These are phyloP conservation scores for Aegle marmelos DNA, from an alignment of 345 rosid genomes.

Conservation along the genomic window DNA sequence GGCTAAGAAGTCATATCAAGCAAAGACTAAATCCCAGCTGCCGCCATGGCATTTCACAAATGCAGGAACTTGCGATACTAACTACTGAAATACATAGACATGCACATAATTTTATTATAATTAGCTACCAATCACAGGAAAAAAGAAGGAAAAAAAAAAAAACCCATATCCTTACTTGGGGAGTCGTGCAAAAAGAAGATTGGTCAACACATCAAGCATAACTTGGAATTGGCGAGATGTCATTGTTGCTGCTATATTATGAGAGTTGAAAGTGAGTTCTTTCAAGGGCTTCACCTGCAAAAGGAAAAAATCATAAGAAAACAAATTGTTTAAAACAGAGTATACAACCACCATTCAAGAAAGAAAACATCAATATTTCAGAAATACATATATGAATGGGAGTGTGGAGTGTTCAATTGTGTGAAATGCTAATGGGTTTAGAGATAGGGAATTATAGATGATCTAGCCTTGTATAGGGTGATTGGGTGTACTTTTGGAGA, in stretches of 20 bases:
- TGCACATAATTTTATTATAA: background rate
- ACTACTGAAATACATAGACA: background rate
- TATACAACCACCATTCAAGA: background rate
- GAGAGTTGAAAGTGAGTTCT: slow-evolving; percentile 88
- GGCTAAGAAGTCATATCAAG: background rate
- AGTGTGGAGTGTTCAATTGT: background rate
- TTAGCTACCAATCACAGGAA: background rate
- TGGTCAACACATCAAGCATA: slow-evolving; percentile 93
- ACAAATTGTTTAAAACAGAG: slow-evolving; percentile 4
- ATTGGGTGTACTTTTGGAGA: no score
- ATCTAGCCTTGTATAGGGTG: no score
- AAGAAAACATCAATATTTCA: background rate
- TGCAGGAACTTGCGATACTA: background rate
- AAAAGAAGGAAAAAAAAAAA: slow-evolving; percentile 8
- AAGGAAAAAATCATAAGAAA: slow-evolving; percentile 15
- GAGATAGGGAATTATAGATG: no score
- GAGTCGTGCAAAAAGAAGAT: slow-evolving; percentile 95
- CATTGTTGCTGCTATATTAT: slow-evolving; percentile 86
- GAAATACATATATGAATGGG: background rate
- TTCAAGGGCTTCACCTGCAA: slow-evolving; percentile 94
- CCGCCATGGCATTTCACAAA: background rate
- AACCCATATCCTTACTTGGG: slow-evolving; percentile 73
- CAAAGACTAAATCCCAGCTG: background rate
- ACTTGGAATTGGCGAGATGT: slow-evolving; percentile 98
- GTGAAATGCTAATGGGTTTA: background rate